phyloP scores from a whole-genome alignment of 139 green algal species.

The Tetradesmus lagerheimii region DNA sequence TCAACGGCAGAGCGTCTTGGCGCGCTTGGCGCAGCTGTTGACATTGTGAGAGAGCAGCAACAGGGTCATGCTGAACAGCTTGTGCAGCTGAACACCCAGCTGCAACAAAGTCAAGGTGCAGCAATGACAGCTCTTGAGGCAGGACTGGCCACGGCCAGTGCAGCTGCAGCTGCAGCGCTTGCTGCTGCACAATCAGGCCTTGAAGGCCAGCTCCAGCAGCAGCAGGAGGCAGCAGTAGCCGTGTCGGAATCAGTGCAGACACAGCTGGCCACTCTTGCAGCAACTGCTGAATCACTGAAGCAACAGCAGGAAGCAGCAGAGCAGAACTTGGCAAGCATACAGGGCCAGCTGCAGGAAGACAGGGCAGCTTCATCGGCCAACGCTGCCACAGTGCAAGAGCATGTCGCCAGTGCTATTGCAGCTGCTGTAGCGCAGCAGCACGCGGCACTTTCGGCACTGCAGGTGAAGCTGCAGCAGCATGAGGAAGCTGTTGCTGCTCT shows the following conservation, averaged over 20 bases:
- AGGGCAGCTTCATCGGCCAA: neutral
- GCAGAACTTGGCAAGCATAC: neutral
- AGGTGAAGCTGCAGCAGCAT: slow-evolving; percentile 7
- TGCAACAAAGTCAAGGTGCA: neutral
- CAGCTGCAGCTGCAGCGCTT: no score
- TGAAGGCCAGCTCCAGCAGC: no score
- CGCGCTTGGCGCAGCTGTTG: neutral
- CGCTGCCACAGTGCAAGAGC: neutral
- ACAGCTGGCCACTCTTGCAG: neutral
- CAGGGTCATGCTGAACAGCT: neutral
- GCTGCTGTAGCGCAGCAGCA: neutral
- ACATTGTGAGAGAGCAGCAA: neutral
- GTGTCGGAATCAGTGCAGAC: neutral
- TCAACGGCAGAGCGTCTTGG: neutral
- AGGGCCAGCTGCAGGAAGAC: neutral
- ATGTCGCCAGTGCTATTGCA: neutral
- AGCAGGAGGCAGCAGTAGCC: neutral
- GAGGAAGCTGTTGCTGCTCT: neutral
- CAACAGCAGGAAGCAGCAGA: neutral
- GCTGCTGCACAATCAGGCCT: no score
- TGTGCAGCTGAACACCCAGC: neutral
- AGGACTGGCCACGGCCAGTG: neutral
- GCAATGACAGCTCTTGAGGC: neutral
- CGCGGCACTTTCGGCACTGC: neutral
- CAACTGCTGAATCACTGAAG: neutral